Evolutionary conservation across 2,329 filamentous ascomycete genomes (phyloP).

Genomic region (Pseudocercospora macadamiae): DNA sequence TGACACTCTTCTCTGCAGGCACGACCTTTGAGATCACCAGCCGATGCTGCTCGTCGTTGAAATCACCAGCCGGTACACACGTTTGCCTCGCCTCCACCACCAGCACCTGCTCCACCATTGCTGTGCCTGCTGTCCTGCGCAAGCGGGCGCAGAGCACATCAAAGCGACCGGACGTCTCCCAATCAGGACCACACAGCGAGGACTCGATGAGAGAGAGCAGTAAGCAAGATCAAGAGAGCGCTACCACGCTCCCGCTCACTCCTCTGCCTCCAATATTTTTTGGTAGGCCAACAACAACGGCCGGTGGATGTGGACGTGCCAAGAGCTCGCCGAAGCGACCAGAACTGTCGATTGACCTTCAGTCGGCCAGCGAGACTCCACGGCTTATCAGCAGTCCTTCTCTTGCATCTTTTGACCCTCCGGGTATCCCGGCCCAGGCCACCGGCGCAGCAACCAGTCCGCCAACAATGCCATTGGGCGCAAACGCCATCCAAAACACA

Average conservation of each 20-base stretch:
- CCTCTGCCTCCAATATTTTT: neutral
- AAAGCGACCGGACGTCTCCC: neutral
- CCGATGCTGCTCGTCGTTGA: neutral
- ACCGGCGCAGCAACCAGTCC: slow-evolving; percentile 51
- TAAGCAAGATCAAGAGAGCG: neutral
- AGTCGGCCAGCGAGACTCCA: neutral
- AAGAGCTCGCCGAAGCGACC: neutral
- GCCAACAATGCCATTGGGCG: slow-evolving; percentile 63
- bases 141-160: neutral
- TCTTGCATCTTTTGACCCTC: too few relatives aligned
- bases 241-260: neutral
- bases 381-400: slow-evolving; percentile 5
- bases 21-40: neutral
- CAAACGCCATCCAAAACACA: slow-evolving; percentile 29
- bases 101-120: too few relatives aligned
- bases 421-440: slow-evolving; percentile 49
- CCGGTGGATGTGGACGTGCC: neutral
- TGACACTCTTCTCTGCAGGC: too few relatives aligned
- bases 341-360: neutral
- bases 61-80: too few relatives aligned
- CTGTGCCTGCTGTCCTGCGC: too few relatives aligned
- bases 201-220: too few relatives aligned
- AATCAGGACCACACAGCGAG: too few relatives aligned
- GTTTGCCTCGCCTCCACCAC: too few relatives aligned
- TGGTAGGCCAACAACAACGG: neutral